Evolutionary conservation across 371 early-diverging fungal species (phyloP), one percentile per base, ranked within the genome.

Genomic region (Mortierella sp.): DNA sequence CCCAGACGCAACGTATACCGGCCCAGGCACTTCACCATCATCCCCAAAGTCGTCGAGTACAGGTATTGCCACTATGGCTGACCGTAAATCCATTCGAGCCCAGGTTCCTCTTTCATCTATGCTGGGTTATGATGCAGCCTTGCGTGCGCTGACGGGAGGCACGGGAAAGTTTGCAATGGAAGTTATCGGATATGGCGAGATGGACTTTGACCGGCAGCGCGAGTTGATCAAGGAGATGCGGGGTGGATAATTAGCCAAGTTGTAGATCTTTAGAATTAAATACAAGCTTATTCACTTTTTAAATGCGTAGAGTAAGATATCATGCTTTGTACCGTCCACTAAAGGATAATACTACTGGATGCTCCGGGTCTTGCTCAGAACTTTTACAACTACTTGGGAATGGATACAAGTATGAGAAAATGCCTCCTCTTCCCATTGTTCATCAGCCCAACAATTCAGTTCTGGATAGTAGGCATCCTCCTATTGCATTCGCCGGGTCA

Each of bases 111-210:
- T 98, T 37, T 90, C 93, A 66, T 88, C 93, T 0, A 90, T 97
- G 93, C 80, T 97, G 0, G 98, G 97, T 0, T 98, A 97, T 68
- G 90, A 96, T n/a, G 91, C 91, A 10, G 87, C 89, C 2, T 80
- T 98, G 76, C 87, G 98, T 54, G 94, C 94, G 28, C 80, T 97
- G 78, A 96, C 98, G 0, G 96, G 92, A 0, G 98, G 98, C 14
- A 91, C 92, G 11, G 96, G 90, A 10, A 85, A 90, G 12, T 94
- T 96, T 68, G 87, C 92, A 8, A 96, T 97, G 97, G 88, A 90
- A 51, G 88, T 97, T n/a, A 86, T 89, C 71, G 96, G 95, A 0
- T 96, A 95, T 85, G 94, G 94, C 3, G 83, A 88, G 35, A 93
- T 96, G 93, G 86, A 88, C 47, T 84, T 85, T 64, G 94, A 95